Percentiles rank a stretch among this genome's conserved stretches.
phyloP scores from a whole-genome alignment of 106 monocot species.

The Dioscorea dumetorum region DNA sequence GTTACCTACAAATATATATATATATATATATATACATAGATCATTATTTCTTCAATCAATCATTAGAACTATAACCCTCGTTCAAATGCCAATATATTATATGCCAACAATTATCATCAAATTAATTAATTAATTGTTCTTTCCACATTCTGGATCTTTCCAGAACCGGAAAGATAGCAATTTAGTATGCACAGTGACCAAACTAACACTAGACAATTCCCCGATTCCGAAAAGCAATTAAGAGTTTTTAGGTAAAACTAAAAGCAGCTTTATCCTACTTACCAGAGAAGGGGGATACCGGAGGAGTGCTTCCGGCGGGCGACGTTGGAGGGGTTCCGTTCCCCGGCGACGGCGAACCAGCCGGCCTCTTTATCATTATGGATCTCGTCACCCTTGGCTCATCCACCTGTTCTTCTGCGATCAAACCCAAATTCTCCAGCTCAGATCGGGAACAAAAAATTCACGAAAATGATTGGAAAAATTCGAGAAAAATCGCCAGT shows the following conservation, averaged over 20 bases:
- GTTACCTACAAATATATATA: neutral
- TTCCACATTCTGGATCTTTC: neutral
- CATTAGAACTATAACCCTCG: neutral
- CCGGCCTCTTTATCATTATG: conserved; percentile 88
- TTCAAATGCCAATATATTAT: too few species aligned
- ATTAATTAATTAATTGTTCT: neutral
- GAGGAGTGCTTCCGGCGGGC: conserved; percentile 65
- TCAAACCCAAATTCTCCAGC: neutral
- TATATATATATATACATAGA: too few species aligned
- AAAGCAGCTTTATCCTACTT: conserved; percentile 14
- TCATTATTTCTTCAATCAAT: neutral
- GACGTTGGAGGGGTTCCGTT: conserved; percentile 61
- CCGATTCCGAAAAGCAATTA: neutral
- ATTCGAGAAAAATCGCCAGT: neutral
- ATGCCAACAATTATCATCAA: too few species aligned
- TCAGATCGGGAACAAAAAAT: neutral
- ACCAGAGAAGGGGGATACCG: conserved; percentile 82
- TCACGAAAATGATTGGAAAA: neutral
- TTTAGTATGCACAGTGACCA: neutral
- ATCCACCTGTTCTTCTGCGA: conserved; percentile 17
- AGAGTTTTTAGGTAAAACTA: neutral
- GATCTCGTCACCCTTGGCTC: conserved; percentile 69
- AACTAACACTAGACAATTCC: neutral
- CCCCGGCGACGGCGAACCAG: conserved; percentile 51
- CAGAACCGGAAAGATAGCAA: neutral